phyloP scores from a whole-genome alignment of 805 yeast species.

The Yamadazyma philogaea region DNA sequence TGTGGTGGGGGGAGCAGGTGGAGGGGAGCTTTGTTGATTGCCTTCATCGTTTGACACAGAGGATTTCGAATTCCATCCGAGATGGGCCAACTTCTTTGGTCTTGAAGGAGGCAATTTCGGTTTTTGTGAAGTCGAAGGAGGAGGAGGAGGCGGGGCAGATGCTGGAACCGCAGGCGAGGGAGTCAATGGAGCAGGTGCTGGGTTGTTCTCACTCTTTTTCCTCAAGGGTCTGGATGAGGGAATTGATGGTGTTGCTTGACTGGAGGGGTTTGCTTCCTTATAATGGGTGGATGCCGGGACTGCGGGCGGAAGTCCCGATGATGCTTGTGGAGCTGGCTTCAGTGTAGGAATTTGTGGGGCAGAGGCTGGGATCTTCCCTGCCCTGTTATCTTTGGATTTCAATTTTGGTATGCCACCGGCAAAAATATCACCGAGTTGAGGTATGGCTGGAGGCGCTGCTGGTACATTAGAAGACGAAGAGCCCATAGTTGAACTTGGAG shows the following conservation, averaged over 20 bases:
- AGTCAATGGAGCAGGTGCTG: background rate
- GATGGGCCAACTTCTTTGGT: constrained; percentile 38
- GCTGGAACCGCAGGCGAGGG: constrained; percentile 2
- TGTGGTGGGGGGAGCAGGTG: constrained; percentile 9
- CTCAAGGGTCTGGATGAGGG: background rate
- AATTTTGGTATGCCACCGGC: constrained; percentile 81
- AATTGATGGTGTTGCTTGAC: background rate
- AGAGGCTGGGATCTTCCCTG: constrained; percentile 32
- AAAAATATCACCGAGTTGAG: constrained; percentile 63
- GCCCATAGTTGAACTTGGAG: constrained; percentile 2
- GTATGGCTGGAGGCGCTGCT: constrained; percentile 28
- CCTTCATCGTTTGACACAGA: constrained; percentile 19
- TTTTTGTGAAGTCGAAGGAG: constrained; percentile 13
- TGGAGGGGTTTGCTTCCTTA: background rate
- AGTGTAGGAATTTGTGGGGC: constrained; percentile 38
- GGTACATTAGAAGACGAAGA: constrained; percentile 13
- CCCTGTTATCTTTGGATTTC: constrained; percentile 39
- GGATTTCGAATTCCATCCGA: constrained; percentile 21
- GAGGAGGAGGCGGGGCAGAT: background rate
- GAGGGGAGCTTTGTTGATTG: constrained; percentile 10
- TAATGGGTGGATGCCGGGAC: background rate
- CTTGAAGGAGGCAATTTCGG: constrained; percentile 41
- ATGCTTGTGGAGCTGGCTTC: constrained; percentile 3
- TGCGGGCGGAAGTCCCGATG: background rate
- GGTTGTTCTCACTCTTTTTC: background rate